Evolutionary conservation across 2,329 filamentous ascomycete genomes (phyloP).

Genomic region (Aspergillus oerlinghausenensis): DNA sequence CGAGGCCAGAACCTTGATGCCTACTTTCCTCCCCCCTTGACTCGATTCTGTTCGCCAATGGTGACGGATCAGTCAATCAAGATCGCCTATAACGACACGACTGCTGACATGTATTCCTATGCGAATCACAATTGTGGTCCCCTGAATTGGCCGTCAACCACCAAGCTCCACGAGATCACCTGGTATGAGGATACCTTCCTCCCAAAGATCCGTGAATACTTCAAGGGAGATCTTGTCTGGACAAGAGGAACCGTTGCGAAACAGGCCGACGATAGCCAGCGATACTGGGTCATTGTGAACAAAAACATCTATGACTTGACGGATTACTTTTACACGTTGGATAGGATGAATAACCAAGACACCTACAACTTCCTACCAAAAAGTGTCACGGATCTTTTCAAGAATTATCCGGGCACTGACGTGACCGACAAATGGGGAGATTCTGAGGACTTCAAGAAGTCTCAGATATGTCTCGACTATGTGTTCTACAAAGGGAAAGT

Average conservation of each 20-base stretch:
- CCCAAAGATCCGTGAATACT: conserved; percentile 77
- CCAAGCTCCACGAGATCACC: conserved; percentile 55
- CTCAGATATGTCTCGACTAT: conserved; percentile 74
- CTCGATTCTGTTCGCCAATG: conserved; percentile 67
- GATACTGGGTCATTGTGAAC: conserved; percentile 76
- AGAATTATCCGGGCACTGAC: conserved; percentile 72
- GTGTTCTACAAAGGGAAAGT: conserved; percentile 76
- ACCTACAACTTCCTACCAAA: conserved; percentile 68
- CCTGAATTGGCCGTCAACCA: conserved; percentile 50
- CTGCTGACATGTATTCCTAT: conserved; percentile 50
- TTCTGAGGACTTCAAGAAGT: conserved; percentile 54
- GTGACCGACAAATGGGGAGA: conserved; percentile 63
- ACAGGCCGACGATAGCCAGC: conserved; percentile 63
- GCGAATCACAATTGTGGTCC: conserved; percentile 70
- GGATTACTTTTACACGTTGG: conserved; percentile 78
- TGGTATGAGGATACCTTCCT: conserved; percentile 78
- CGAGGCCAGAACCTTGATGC: conserved; percentile 72
- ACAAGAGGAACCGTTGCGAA: conserved; percentile 54
- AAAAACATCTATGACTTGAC: conserved; percentile 81
- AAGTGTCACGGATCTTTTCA: conserved; percentile 63
- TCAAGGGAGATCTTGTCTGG: conserved; percentile 81
- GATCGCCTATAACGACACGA: conserved; percentile 58
- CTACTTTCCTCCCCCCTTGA: conserved; percentile 81
- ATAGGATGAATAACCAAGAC: conserved; percentile 51
- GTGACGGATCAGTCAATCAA: conserved; percentile 54